These are phyloP conservation scores for Teratosphaeria viscida DNA, from an alignment of 2,329 filamentous ascomycete species.

Conservation along the genomic window DNA sequence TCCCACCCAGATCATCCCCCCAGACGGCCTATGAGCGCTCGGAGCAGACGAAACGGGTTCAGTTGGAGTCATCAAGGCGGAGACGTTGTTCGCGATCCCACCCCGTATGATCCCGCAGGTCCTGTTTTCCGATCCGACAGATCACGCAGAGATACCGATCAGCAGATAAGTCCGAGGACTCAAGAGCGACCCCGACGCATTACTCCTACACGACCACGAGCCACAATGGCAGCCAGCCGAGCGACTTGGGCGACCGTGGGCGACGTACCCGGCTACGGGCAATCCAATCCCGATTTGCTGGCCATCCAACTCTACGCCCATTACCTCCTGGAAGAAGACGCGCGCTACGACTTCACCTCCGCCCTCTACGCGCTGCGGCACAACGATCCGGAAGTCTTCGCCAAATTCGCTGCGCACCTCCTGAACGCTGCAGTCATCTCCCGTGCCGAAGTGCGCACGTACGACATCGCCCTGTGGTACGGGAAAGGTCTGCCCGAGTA, in stretches of 20 bases:
- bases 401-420: neutral
- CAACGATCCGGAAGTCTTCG: neutral
- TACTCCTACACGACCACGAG: too few species aligned
- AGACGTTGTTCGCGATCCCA: neutral
- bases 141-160: neutral
- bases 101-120: neutral
- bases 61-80: neutral
- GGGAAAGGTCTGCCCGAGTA: neutral
- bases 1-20: neutral
- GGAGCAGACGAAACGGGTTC: neutral
- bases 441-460: neutral
- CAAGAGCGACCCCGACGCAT: too few species aligned
- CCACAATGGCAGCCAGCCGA: neutral
- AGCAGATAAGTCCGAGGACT: neutral
- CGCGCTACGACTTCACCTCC: neutral
- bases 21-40: neutral
- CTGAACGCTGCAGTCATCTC: neutral
- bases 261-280: neutral
- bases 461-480: neutral
- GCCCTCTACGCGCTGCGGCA: neutral
- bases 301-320: neutral
- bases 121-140: neutral
- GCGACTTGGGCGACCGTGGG: neutral
- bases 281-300: neutral
- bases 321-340: neutral